Evolutionary conservation across 345 rosid genomes (phyloP), one percentile per base, ranked within the genome.

Genomic region (Populus davidiana): DNA sequence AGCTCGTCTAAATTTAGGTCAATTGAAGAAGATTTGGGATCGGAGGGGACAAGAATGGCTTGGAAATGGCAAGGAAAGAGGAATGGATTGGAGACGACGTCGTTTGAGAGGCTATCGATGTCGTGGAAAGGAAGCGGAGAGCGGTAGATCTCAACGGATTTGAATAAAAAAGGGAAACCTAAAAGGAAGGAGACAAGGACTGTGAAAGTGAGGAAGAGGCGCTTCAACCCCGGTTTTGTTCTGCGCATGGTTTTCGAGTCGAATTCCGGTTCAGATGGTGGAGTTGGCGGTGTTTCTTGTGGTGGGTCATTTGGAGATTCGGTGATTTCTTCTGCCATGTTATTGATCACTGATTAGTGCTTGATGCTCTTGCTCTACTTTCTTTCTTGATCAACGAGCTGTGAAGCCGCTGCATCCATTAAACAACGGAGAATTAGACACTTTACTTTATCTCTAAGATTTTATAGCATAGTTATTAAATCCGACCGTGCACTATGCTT

Each of bases 61-160:
- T 86, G 95, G 68, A 92, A 91, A 44, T 77, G 84, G 65, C 88
- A 93, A 2, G 97, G 98, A 31, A 93, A 95, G 33, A 39, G 81
- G 23, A 90, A 50, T 13, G 85, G 81, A 50, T 83, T 75, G 69
- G 92, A 87, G 64, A 85, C 79, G 74, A 88, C 79, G 72, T 88
- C 87, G 72, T 78, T 71, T 13, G 91, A 86, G 44, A 96, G 86
- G 1, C 83, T 81, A 50, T 89, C 91, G 67, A 96, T 90, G 29
- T 93, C 99, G 71, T 76, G 74, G 63, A 93, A 96, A 14, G 98
- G 97, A 12, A 96, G 88, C 73, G 94, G 90, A 17, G 98, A 92
- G 29, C 98, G 94, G 78, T 96, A 92, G 54, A 96, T 96, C 77
- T 93, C 98, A 5, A 92, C 94, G 43, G 99, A 91, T 82, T 93